Evolutionary conservation across 2,329 filamentous ascomycete species (phyloP), one percentile per base, ranked within the genome.

Genomic region (Aspergillus fumigatiaffinis): DNA sequence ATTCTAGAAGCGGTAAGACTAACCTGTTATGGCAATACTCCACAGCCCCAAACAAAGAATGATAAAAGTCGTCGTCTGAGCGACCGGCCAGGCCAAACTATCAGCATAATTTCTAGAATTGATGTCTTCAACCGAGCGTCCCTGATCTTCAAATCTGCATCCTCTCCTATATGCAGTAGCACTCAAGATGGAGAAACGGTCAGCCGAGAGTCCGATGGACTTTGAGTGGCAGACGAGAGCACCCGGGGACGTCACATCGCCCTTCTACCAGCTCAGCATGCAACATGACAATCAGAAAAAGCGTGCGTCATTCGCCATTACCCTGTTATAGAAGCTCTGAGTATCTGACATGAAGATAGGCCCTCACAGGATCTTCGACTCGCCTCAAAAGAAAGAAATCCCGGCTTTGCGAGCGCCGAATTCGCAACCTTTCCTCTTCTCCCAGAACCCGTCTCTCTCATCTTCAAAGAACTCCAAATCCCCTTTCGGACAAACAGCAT

Each of bases 401-500:
- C 77, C 78, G n/a, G 67, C 75, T 26, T 73, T 82, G 53, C 79
- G 79, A 63, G 76, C 80, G 54, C 79, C 80, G 29, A 76, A 79
- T 61, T 77, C 75, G 38, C 77, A 83, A 60, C 73, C 77, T 21
- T 80, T 76, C 71, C 76, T 78, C 57, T 84, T 83, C 70, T 74
- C 75, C 21, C 75, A 74, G 50, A 65, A 68, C 4, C 69, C 63
- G 26, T 55, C 67, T 17, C 68, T 71, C 49, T 64, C 66, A 46
- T 63, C 69, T 28, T 64, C 68, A n/a, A 65, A 64, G 23, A 72
- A 70, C 2, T 66, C 71, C 6, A 68, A 69, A 41, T 59, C 72
- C 8, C 58, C 66, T 28, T 78, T 76, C 51, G 72, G 72, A 50
- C 73, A 72, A 46, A 68, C 77, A 2, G 74, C 77, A 9, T 80